phyloP scores from a whole-genome alignment of 257 asterid species.

The Leptodermis oblonga region DNA sequence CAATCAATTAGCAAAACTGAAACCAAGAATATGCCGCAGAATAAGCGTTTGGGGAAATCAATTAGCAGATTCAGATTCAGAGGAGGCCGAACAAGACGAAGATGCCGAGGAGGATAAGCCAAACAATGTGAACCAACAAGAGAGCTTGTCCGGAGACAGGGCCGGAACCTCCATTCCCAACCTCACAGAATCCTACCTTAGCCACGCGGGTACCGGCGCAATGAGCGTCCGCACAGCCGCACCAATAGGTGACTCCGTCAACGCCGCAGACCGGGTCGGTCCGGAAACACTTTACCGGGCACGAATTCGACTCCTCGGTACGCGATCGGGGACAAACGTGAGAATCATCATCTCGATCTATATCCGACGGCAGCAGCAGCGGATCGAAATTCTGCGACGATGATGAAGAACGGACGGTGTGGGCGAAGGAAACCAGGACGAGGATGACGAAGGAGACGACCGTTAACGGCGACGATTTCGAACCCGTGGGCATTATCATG shows the following conservation, averaged over 20 bases:
- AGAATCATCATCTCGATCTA: slow-evolving; percentile 20
- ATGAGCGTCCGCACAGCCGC: slow-evolving; percentile 92
- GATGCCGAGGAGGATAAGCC: slow-evolving; percentile 80
- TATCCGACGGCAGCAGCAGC: slow-evolving; percentile 47
- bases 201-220: slow-evolving; percentile 75
- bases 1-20: too few species aligned
- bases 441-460: slow-evolving; percentile 24
- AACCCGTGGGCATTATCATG: slow-evolving; percentile 9
- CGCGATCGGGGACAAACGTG: slow-evolving; percentile 43
- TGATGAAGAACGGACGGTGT: slow-evolving; percentile 39
- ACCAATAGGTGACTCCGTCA: slow-evolving; percentile 89
- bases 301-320: slow-evolving; percentile 26
- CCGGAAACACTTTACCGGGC: slow-evolving; percentile 87
- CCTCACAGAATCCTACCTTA: slow-evolving; percentile 67
- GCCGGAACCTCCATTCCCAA: slow-evolving; percentile 76
- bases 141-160: slow-evolving; percentile 80
- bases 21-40: too few species aligned
- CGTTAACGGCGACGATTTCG: neutral
- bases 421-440: slow-evolving; percentile 27
- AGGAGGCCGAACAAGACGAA: slow-evolving; percentile 75
- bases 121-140: slow-evolving; percentile 76
- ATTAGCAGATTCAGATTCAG: slow-evolving; percentile 17
- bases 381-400: slow-evolving; percentile 29
- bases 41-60: too few species aligned
- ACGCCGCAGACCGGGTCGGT: slow-evolving; percentile 92